phyloP scores from a whole-genome alignment of 75 land plant species.

The Cryptomeria japonica region DNA sequence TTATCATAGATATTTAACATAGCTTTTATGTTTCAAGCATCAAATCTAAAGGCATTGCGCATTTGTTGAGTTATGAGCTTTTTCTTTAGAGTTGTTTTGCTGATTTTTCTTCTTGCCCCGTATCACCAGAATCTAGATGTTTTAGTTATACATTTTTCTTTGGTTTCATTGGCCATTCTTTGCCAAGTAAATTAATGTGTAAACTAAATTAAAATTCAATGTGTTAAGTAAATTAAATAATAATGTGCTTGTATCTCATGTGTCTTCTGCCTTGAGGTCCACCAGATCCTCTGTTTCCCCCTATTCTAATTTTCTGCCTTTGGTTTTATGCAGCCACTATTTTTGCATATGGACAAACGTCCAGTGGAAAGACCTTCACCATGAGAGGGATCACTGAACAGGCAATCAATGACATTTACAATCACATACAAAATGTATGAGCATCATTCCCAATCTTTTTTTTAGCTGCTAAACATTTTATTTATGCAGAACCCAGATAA shows the following conservation, averaged over 20 bases:
- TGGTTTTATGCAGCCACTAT: constrained; percentile 66
- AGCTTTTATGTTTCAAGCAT: no score
- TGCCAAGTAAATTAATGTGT: neutral
- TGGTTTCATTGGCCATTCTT: neutral
- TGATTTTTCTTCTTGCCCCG: neutral
- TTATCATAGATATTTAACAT: no score
- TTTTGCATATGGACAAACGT: constrained; percentile 95
- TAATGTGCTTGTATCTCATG: neutral
- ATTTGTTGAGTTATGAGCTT: neutral
- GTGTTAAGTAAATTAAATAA: neutral
- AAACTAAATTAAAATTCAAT: neutral
- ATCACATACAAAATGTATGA: constrained; percentile 65
- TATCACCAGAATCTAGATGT: neutral
- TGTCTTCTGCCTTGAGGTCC: neutral
- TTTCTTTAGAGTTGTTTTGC: neutral
- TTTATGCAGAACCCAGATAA: no score
- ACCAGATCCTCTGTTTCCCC: neutral
- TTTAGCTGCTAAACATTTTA: no score
- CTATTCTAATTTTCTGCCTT: neutral
- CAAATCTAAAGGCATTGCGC: neutral
- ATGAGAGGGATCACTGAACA: constrained; percentile 86
- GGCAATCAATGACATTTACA: constrained; percentile 78
- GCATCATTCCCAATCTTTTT: neutral
- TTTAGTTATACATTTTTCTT: neutral
- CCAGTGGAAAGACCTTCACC: constrained; percentile 90